Conservation (phyloP, 805 yeast genomes). For the Ogataea nitratoaversa region DNA sequence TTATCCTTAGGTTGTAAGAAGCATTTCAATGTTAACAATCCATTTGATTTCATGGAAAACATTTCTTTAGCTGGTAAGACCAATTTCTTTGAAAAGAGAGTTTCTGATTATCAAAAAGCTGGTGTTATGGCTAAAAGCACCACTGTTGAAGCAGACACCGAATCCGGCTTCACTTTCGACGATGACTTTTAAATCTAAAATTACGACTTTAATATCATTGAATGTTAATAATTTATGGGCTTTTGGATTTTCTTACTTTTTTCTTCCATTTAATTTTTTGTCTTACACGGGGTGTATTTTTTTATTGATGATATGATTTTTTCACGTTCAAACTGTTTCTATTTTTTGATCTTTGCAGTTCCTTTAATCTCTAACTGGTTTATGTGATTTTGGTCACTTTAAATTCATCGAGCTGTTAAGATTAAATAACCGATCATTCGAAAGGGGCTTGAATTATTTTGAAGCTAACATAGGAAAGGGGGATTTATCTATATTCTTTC, state of each 20-base stretch:
- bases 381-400: too few relatives aligned
- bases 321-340: not conserved
- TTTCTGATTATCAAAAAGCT: slow-evolving; percentile 97
- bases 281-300: not conserved
- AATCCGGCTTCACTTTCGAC: slow-evolving; percentile 72
- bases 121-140: slow-evolving; percentile 88
- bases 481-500: not conserved
- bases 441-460: too few relatives aligned
- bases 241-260: not conserved
- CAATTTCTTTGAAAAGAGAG: slow-evolving; percentile 98
- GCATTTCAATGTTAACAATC: slow-evolving; percentile 82
- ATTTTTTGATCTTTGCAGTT: not conserved
- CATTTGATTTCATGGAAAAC: slow-evolving; percentile 99
- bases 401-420: too few relatives aligned
- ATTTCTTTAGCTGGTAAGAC: slow-evolving; percentile 98
- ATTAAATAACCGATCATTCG: too few relatives aligned
- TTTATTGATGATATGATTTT: not conserved
- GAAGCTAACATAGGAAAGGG: too few relatives aligned
- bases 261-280: not conserved
- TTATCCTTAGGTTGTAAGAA: slow-evolving; percentile 89
- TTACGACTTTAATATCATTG: not conserved
- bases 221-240: too few relatives aligned
- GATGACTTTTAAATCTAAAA: slow-evolving; percentile 74
- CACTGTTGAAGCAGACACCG: slow-evolving; percentile 35
- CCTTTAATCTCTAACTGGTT: not conserved